Conservation (phyloP, 495 filamentous ascomycete genomes). For the Aspergillus homomorphus region DNA sequence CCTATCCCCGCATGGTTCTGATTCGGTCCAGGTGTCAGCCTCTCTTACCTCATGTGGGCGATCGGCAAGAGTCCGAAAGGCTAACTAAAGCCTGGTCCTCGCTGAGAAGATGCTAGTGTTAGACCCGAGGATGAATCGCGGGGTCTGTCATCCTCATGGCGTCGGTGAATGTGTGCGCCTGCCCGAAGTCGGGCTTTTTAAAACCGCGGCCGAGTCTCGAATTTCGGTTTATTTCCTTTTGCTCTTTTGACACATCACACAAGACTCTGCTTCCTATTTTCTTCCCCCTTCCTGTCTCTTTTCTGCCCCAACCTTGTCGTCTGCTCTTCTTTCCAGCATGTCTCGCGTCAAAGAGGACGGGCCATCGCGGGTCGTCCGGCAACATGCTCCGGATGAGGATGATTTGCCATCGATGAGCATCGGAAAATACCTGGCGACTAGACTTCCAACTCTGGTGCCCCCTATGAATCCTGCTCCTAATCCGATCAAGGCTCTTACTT, state of each 20-base stretch:
- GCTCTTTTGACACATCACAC: not conserved
- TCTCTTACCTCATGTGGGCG: constrained; percentile 1
- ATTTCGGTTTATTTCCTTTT: not conserved
- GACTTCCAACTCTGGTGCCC: constrained; percentile 69
- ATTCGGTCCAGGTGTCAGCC: not conserved
- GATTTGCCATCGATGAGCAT: constrained; percentile 48
- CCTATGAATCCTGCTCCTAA: constrained; percentile 77
- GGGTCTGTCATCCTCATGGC: not conserved
- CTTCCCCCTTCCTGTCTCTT: not conserved
- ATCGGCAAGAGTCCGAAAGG: constrained; percentile 1
- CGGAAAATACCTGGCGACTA: constrained; percentile 63
- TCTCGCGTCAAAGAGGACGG: constrained; percentile 8
- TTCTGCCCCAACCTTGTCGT: not conserved
- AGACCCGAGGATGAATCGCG: not conserved
- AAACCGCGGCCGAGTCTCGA: not conserved
- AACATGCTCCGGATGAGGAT: constrained; percentile 25
- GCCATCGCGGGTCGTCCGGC: not conserved
- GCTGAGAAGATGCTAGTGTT: not conserved
- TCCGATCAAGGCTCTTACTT: constrained; percentile 65
- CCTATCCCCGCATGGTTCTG: not conserved
- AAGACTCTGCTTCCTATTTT: too few species aligned
- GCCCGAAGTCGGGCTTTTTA: constrained; percentile 1
- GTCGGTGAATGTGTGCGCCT: not conserved
- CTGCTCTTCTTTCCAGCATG: constrained; percentile 7
- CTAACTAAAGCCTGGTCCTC: not conserved